A percentile compares a stretch with the other conserved stretches of the same genome.
Conservation (phyloP, 805 yeast species). For the Candida ovalis region DNA sequence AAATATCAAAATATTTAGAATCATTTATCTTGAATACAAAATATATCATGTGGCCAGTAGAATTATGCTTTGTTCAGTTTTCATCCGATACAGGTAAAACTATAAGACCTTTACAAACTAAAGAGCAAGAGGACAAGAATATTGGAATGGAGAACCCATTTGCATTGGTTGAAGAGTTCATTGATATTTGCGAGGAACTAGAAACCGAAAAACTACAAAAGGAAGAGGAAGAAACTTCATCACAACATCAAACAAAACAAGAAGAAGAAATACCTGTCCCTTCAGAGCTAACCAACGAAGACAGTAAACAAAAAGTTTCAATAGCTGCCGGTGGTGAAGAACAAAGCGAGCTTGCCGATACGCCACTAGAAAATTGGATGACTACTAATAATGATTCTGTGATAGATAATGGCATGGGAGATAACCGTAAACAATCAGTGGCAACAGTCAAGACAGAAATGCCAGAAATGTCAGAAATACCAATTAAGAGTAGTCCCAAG, state of each 20-base stretch:
- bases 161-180: conserved; percentile 27
- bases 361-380: background rate
- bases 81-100: conserved; percentile 22
- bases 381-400: background rate
- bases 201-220: conserved; percentile 5
- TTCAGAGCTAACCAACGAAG: background rate
- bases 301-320: background rate
- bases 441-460: background rate
- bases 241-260: background rate
- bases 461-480: background rate
- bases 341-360: background rate
- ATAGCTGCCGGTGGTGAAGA: background rate
- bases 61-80: conserved; percentile 58
- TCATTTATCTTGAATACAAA: conserved; percentile 36
- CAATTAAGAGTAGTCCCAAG: no score
- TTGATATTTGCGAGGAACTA: conserved; percentile 16
- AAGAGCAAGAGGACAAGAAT: background rate
- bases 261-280: background rate
- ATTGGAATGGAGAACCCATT: conserved; percentile 24
- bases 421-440: background rate
- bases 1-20: conserved; percentile 51
- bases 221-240: conserved; percentile 3
- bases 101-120: no score
- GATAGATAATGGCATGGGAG: conserved; percentile 1
- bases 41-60: conserved; percentile 69